Percentiles rank a stretch among this genome's conserved stretches.
phyloP scores from a whole-genome alignment of 306 rosid species.

The Cicer arietinum region DNA sequence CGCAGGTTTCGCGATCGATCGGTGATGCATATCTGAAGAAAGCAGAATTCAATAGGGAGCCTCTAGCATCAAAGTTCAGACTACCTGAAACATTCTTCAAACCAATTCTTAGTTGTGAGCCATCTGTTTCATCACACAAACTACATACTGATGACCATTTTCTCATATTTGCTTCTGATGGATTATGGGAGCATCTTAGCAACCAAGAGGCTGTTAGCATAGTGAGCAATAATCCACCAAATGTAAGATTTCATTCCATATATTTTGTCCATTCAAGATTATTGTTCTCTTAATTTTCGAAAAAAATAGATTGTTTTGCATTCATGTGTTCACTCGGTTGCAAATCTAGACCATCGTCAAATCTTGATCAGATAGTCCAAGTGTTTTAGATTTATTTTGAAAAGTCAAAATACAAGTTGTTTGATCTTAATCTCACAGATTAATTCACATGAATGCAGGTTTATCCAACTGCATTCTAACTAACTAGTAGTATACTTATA shows the following conservation, averaged over 20 bases:
- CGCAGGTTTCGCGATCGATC: slow-evolving; percentile 82
- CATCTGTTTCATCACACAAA: slow-evolving; percentile 67
- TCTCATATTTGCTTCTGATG: slow-evolving; percentile 93
- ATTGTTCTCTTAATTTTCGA: background rate
- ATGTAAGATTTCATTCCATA: slow-evolving; percentile 54
- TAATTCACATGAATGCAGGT: background rate
- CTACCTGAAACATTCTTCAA: slow-evolving; percentile 73
- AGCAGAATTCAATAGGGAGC: slow-evolving; percentile 83
- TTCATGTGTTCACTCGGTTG: background rate
- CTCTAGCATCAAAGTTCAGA: slow-evolving; percentile 67
- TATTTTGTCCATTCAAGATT: background rate
- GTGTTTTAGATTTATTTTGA: background rate
- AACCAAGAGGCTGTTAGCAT: slow-evolving; percentile 85
- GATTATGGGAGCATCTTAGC: slow-evolving; percentile 93
- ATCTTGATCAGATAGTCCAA: background rate
- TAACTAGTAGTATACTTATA: background rate
- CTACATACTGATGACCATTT: slow-evolving; percentile 76
- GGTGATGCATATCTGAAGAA: slow-evolving; percentile 92
- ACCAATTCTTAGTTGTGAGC: slow-evolving; percentile 82
- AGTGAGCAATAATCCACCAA: slow-evolving; percentile 67
- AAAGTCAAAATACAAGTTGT: background rate
- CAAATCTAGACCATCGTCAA: background rate
- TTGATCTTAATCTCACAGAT: background rate
- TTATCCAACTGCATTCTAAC: background rate
- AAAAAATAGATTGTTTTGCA: background rate